phyloP scores from a whole-genome alignment of 139 green algal genomes.

The Chlamydomonas sphaeroides region DNA sequence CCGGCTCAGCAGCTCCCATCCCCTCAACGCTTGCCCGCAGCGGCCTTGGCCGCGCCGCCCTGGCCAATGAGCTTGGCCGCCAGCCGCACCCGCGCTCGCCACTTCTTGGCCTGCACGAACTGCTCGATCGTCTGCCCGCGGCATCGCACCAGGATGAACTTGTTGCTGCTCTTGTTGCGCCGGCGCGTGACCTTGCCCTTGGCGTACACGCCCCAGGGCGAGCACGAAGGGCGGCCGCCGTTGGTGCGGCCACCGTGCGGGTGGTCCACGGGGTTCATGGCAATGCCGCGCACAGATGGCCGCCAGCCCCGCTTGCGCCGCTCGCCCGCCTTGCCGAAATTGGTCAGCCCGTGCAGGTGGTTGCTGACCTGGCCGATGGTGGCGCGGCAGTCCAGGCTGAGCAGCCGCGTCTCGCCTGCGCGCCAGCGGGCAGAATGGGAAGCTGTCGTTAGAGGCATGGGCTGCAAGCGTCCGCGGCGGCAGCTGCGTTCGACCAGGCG shows the following conservation, averaged over 20 bases:
- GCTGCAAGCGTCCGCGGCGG: too few species aligned
- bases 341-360: conserved; percentile 83
- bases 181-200: conserved; percentile 91
- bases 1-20: neutral
- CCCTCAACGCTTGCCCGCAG: neutral
- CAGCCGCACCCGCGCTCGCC: conserved; percentile 14
- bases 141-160: conserved; percentile 71
- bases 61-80: neutral
- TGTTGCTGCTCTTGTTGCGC: conserved; percentile 68
- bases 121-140: conserved; percentile 68
- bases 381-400: conserved; percentile 81
- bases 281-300: conserved; percentile 78
- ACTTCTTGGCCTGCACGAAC: conserved; percentile 54
- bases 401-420: conserved; percentile 78
- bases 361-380: conserved; percentile 92
- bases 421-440: too few species aligned
- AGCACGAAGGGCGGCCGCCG: conserved; percentile 79
- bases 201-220: conserved; percentile 88
- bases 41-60: neutral
- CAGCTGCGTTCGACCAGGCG: too few species aligned
- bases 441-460: too few species aligned
- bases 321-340: conserved; percentile 61
- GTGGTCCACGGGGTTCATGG: conserved; percentile 97
- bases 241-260: conserved; percentile 88
- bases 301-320: conserved; percentile 39